Evolutionary conservation across 208 protist species (phyloP).

Genomic region (Tetramitus jugosus): DNA sequence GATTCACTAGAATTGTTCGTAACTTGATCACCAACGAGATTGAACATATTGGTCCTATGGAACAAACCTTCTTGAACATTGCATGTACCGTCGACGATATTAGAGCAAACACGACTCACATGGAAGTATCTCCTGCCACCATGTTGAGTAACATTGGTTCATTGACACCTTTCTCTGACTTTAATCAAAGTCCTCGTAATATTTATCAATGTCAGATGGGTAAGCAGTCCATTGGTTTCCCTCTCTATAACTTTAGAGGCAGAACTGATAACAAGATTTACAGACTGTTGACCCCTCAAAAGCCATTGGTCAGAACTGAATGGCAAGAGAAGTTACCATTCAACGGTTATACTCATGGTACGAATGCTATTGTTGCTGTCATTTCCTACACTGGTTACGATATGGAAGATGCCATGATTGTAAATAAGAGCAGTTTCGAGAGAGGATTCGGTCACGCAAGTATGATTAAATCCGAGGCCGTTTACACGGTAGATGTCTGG

Average conservation of each 20-base stretch:
- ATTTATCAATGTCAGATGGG: conserved; percentile 99
- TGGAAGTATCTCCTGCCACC: conserved; percentile 83
- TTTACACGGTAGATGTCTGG: conserved; percentile 42
- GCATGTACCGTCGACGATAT: conserved; percentile 56
- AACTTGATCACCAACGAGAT: conserved; percentile 53
- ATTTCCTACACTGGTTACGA: conserved; percentile 99
- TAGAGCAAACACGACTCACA: conserved; percentile 75
- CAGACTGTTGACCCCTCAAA: conserved; percentile 88
- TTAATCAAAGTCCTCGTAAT: conserved; percentile 99
- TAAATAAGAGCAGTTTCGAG: conserved; percentile 95
- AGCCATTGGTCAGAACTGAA: conserved; percentile 81
- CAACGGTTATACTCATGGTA: conserved; percentile 92
- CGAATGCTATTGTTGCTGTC: conserved; percentile 98
- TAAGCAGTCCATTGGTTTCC: conserved; percentile 99
- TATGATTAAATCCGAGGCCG: conserved; percentile 70
- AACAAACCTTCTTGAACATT: conserved; percentile 97
- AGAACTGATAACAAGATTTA: conserved; percentile 98
- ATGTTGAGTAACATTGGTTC: conserved; percentile 92
- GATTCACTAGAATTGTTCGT: conserved; percentile 87
- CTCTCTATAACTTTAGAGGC: conserved; percentile 75
- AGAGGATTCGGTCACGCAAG: conserved; percentile 92
- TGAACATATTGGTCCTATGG: conserved; percentile 86
- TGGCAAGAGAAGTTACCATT: conserved; percentile 82
- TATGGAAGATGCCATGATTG: conserved; percentile 99
- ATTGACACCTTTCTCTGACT: conserved; percentile 98